A percentile compares a stretch with the other conserved stretches of the same genome.
These are phyloP conservation scores for Phyllostachys edulis DNA, from an alignment of 176 grass and related monocot genomes.

Conservation along the genomic window DNA sequence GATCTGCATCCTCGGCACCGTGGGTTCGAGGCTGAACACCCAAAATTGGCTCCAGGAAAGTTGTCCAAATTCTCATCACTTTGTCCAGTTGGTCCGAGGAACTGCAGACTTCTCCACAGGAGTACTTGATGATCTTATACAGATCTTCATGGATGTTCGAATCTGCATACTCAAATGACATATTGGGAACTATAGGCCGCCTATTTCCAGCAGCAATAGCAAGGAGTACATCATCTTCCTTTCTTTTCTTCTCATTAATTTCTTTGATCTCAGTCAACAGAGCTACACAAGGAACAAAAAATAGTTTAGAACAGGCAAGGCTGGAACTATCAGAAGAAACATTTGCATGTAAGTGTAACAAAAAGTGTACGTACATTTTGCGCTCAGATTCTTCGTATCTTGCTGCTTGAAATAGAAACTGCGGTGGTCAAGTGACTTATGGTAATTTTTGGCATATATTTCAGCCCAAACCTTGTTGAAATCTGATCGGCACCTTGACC, in stretches of 20 bases:
- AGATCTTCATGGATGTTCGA: slow-evolving; percentile 78
- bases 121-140: slow-evolving; percentile 95
- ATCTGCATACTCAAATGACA: slow-evolving; percentile 82
- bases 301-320: slow-evolving; percentile 34
- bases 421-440: slow-evolving; percentile 96
- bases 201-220: slow-evolving; percentile 87
- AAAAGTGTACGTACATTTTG: slow-evolving; percentile 62
- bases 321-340: slow-evolving; percentile 31
- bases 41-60: slow-evolving; percentile 82
- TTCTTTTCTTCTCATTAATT: slow-evolving; percentile 97
- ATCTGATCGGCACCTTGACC: slow-evolving; percentile 83
- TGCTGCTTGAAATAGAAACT: slow-evolving; percentile 99
- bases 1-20: slow-evolving; percentile 44
- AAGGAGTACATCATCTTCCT: slow-evolving; percentile 91
- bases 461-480: slow-evolving; percentile 99
- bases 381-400: slow-evolving; percentile 90
- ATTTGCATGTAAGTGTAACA: neutral
- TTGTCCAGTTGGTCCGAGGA: slow-evolving; percentile 90
- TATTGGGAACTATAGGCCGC: slow-evolving; percentile 80
- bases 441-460: slow-evolving; percentile 97
- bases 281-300: slow-evolving; percentile 61
- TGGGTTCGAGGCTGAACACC: slow-evolving; percentile 61
- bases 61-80: slow-evolving; percentile 88
- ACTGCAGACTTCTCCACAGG: slow-evolving; percentile 84
- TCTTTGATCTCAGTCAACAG: slow-evolving; percentile 97